Percentiles rank a stretch among this genome's conserved stretches.
Evolutionary conservation across 495 filamentous ascomycete species (phyloP).

Genomic region (Neurospora intermedia): DNA sequence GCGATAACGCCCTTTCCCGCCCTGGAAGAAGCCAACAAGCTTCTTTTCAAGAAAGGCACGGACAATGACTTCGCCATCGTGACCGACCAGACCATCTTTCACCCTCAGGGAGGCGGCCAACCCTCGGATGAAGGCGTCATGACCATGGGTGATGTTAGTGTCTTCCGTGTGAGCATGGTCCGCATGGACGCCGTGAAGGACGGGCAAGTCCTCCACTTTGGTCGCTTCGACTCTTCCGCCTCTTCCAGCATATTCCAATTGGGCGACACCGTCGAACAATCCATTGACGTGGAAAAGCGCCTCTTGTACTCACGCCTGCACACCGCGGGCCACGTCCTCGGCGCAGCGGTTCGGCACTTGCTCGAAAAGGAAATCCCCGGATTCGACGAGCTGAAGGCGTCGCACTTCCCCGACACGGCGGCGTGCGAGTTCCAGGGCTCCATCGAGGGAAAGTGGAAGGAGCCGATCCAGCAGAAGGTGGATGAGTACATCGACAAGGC

Average conservation of each 20-base stretch:
- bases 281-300: conserved; percentile 43
- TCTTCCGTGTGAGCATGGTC: conserved; percentile 40
- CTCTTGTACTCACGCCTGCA: conserved; percentile 49
- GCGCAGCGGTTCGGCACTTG: conserved; percentile 44
- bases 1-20: conserved; percentile 33
- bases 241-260: conserved; percentile 16
- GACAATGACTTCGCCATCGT: conserved; percentile 34
- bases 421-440: conserved; percentile 47
- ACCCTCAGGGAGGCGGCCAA: conserved; percentile 57
- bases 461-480: conserved; percentile 40
- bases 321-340: conserved; percentile 55
- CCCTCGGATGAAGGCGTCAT: conserved; percentile 51
- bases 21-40: conserved; percentile 35
- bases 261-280: conserved; percentile 35
- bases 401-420: conserved; percentile 51
- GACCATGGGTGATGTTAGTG: conserved; percentile 13
- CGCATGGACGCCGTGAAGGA: conserved; percentile 34
- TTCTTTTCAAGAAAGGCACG: conserved; percentile 38
- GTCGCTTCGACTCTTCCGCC: conserved; percentile 31
- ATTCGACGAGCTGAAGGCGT: conserved; percentile 52
- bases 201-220: conserved; percentile 48
- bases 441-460: conserved; percentile 50
- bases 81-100: conserved; percentile 55
- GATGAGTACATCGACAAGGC: conserved; percentile 40
- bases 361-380: conserved; percentile 35